A percentile compares a stretch with the other conserved stretches of the same genome.
These are phyloP conservation scores for Suillus subluteus DNA, from an alignment of 768 basidiomycete genomes.

Conservation along the genomic window DNA sequence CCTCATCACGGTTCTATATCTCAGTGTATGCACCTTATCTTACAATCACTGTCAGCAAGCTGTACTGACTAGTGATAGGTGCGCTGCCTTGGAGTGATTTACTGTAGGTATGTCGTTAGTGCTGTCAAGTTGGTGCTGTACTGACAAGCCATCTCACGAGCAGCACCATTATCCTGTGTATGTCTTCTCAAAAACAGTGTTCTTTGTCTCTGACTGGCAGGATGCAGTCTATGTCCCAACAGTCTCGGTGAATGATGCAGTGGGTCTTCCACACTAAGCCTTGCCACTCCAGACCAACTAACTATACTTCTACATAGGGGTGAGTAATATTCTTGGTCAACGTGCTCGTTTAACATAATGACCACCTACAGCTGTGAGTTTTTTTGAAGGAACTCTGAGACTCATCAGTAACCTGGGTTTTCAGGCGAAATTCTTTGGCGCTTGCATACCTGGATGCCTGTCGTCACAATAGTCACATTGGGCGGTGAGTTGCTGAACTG, in stretches of 20 bases:
- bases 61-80: not conserved
- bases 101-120: not conserved
- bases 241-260: not conserved
- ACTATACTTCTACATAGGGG: not conserved
- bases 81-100: not conserved
- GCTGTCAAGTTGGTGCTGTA: not conserved
- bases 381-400: not conserved
- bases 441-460: not conserved
- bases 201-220: not conserved
- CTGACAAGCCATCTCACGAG: not conserved
- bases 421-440: not conserved
- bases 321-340: not conserved
- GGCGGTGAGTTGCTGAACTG: not conserved
- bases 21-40: not conserved
- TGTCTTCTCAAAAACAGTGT: not conserved
- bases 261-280: not conserved
- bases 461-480: not conserved
- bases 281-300: not conserved
- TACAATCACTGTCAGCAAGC: not conserved
- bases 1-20: not conserved
- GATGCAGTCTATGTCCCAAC: accelerated
- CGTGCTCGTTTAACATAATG: not conserved
- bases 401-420: not conserved
- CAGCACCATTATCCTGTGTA: not conserved
- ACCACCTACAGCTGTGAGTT: not conserved